These are phyloP conservation scores for Podospora conica DNA, from an alignment of 495 filamentous ascomycete genomes.

Conservation along the genomic window DNA sequence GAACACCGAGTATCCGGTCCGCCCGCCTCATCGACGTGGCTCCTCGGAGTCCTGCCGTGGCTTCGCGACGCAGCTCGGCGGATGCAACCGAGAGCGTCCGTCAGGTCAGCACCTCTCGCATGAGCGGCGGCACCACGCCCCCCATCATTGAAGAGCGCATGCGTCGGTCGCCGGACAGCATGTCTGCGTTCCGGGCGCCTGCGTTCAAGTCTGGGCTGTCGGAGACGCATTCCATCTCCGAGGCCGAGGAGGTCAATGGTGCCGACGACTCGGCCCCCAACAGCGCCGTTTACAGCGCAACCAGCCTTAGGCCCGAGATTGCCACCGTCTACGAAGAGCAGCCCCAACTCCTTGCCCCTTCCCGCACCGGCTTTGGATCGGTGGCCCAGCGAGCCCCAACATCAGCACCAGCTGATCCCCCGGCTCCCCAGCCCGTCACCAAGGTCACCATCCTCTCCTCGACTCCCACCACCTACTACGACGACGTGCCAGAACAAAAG, in stretches of 20 bases:
- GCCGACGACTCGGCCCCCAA: conserved; percentile 7
- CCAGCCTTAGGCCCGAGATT: neutral
- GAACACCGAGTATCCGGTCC: conserved; percentile 47
- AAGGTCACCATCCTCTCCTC: conserved; percentile 33
- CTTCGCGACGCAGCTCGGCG: conserved; percentile 39
- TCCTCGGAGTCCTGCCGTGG: conserved; percentile 37
- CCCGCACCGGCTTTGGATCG: conserved; percentile 7
- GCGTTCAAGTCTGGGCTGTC: conserved; percentile 19
- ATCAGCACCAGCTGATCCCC: conserved; percentile 14
- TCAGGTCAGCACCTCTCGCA: conserved; percentile 27
- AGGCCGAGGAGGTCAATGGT: conserved; percentile 26
- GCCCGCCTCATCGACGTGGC: conserved; percentile 49
- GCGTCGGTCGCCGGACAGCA: conserved; percentile 16
- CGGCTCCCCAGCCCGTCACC: conserved; percentile 21
- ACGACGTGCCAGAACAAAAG: conserved; percentile 25
- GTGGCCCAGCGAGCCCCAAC: conserved; percentile 13
- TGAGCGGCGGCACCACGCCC: conserved; percentile 36
- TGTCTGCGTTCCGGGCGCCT: conserved; percentile 14
- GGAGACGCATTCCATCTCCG: conserved; percentile 30
- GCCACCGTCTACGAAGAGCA: neutral
- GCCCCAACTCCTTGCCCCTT: neutral
- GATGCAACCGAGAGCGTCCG: conserved; percentile 34
- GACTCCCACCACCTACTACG: conserved; percentile 19
- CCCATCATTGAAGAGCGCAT: conserved; percentile 33
- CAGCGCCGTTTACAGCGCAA: neutral